Evolutionary conservation across 2,329 filamentous ascomycete species (phyloP).

Genomic region (Podosphaera aphanis): DNA sequence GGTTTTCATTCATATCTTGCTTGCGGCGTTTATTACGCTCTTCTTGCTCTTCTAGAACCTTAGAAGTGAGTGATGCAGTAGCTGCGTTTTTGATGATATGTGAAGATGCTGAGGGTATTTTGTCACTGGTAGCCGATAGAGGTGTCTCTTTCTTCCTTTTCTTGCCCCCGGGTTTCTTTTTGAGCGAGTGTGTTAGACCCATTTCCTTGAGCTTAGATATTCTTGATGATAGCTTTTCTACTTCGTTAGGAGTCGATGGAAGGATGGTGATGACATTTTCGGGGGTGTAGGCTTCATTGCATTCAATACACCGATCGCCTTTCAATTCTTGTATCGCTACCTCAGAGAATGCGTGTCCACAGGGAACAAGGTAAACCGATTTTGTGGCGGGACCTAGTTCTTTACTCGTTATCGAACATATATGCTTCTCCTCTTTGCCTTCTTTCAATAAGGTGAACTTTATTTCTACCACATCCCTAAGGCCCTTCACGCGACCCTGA

Average conservation of each 20-base stretch:
- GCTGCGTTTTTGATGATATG: conserved; percentile 64
- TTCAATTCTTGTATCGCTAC: conserved; percentile 63
- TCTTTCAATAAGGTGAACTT: conserved; percentile 36
- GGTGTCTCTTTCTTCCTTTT: conserved; percentile 42
- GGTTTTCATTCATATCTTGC: conserved; percentile 30
- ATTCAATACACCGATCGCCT: conserved; percentile 42
- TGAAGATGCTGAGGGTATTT: conserved; percentile 13
- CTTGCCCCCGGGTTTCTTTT: conserved; percentile 50
- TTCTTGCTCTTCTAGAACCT: conserved; percentile 70
- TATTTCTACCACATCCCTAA: conserved; percentile 73
- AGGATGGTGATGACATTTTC: conserved; percentile 70
- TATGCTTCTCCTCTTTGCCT: conserved; percentile 33
- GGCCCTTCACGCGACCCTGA: conserved; percentile 42
- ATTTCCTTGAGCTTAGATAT: conserved; percentile 43
- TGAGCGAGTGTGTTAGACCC: conserved; percentile 66
- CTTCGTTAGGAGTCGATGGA: conserved; percentile 45
- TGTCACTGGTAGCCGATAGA: conserved; percentile 16
- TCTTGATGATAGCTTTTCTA: conserved; percentile 40
- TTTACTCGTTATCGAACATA: conserved; percentile 75
- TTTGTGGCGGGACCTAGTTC: conserved; percentile 57
- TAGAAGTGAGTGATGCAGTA: conserved; percentile 66
- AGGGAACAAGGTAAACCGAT: conserved; percentile 77
- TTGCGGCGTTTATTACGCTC: conserved; percentile 59
- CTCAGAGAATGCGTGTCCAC: conserved; percentile 83
- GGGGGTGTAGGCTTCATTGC: conserved; percentile 46